Evolutionary conservation across 331 rosid species (phyloP).

Genomic region (Stylosanthes scabra): DNA sequence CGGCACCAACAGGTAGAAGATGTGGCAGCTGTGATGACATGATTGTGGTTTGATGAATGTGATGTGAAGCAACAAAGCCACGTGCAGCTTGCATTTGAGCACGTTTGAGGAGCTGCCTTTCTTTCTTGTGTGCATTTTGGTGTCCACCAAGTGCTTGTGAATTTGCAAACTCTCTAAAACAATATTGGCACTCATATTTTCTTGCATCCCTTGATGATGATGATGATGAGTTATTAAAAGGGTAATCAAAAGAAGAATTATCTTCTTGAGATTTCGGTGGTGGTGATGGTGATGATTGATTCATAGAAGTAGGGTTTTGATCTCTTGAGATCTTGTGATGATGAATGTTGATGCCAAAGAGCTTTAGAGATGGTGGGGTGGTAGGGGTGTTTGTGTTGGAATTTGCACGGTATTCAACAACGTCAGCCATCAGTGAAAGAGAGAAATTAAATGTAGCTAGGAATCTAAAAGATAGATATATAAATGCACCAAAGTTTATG

Average conservation of each 20-base stretch:
- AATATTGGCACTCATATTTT: slow-evolving; percentile 73
- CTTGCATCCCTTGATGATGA: slow-evolving; percentile 5
- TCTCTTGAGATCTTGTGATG: slow-evolving; percentile 35
- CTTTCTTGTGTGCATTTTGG: slow-evolving; percentile 81
- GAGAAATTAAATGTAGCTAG: background rate
- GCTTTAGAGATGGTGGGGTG: slow-evolving; percentile 44
- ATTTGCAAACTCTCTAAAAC: slow-evolving; percentile 63
- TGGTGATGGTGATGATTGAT: slow-evolving; percentile 11
- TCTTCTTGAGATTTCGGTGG: slow-evolving; percentile 3
- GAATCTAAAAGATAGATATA: background rate
- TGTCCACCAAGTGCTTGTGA: slow-evolving; percentile 84
- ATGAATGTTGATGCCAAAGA: slow-evolving; percentile 62
- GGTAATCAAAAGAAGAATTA: slow-evolving; percentile 11
- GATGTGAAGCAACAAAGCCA: slow-evolving; percentile 34
- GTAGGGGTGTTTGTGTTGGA: background rate
- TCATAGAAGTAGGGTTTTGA: background rate
- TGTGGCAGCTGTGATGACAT: slow-evolving; percentile 30
- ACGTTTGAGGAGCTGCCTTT: slow-evolving; percentile 63
- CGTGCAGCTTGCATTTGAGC: slow-evolving; percentile 61
- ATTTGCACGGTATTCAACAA: slow-evolving; percentile 34
- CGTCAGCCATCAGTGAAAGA: slow-evolving; percentile 31
- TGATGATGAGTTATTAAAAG: background rate
- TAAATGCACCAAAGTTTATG: background rate
- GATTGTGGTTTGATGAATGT: slow-evolving; percentile 29
- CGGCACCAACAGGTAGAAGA: background rate